Percentiles rank a stretch among this genome's conserved stretches.
phyloP scores from a whole-genome alignment of 306 rosid genomes.

The Cucurbita moschata region DNA sequence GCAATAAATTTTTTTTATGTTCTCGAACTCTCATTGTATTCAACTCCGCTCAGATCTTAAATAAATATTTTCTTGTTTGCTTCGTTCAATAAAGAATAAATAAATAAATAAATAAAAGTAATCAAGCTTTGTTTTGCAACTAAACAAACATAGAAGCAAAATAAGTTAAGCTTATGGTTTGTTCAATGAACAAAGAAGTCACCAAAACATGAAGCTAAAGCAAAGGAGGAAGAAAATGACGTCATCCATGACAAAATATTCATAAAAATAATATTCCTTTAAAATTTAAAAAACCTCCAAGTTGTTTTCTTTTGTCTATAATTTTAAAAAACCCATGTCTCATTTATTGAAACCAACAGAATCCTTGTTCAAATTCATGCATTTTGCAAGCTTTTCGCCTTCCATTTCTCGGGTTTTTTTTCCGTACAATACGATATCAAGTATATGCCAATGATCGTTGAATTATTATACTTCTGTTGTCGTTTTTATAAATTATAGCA shows the following conservation, averaged over 20 bases:
- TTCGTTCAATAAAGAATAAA: not conserved
- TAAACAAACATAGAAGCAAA: not conserved
- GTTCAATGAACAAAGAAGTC: not conserved
- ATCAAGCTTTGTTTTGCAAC: not conserved
- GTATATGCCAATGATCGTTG: too few relatives aligned
- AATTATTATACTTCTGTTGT: too few relatives aligned
- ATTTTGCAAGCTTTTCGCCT: not conserved
- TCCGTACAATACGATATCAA: too few relatives aligned
- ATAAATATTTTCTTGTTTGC: not conserved
- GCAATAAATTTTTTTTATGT: too few relatives aligned
- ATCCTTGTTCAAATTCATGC: not conserved
- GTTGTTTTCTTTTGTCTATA: not conserved
- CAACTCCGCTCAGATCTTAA: not conserved
- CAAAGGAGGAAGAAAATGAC: not conserved
- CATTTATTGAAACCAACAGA: not conserved
- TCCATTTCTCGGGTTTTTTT: not conserved
- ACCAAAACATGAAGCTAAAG: not conserved
- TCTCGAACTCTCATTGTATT: too few relatives aligned
- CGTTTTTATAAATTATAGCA: too few relatives aligned
- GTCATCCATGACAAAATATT: conserved; percentile 4
- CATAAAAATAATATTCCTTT: not conserved
- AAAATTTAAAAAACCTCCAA: not conserved
- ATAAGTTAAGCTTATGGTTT: not conserved
- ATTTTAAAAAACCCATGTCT: not conserved
- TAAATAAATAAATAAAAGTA: not conserved